Evolutionary conservation across 1,284 basidiomycete species (phyloP).

Genomic region (Apiotrichum gracile): DNA sequence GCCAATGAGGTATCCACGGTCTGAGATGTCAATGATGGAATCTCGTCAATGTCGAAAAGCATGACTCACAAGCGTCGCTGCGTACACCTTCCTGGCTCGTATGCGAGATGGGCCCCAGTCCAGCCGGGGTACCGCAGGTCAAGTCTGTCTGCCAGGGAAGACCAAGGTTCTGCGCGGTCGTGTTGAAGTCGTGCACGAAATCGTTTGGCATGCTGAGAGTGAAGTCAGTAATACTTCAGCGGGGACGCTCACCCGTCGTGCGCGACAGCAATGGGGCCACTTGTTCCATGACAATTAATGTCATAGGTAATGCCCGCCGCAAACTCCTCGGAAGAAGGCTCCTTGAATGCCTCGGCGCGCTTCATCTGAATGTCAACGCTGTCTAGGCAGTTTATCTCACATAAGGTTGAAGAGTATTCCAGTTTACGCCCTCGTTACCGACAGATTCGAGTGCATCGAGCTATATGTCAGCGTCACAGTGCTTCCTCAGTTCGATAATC

Average conservation of each 20-base stretch:
- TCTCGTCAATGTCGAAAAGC: no score
- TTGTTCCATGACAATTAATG: slow-evolving; percentile 18
- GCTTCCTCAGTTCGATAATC: neutral
- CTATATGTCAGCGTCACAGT: slow-evolving; percentile 2
- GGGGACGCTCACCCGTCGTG: neutral
- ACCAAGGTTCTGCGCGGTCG: slow-evolving; percentile 20
- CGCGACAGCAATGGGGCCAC: slow-evolving; percentile 25
- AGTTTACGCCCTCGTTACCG: slow-evolving; percentile 38
- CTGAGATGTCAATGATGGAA: neutral
- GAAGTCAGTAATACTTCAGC: neutral
- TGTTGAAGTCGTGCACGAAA: slow-evolving; percentile 28
- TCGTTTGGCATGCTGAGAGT: slow-evolving; percentile 12
- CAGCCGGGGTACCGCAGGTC: slow-evolving; percentile 36
- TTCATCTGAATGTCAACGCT: slow-evolving; percentile 25
- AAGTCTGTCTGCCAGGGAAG: slow-evolving; percentile 30
- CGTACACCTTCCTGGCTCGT: slow-evolving; percentile 22
- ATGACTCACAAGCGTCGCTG: slow-evolving; percentile 31
- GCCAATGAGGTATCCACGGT: slow-evolving; percentile 31
- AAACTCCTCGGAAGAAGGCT: slow-evolving; percentile 19
- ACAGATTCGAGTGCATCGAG: slow-evolving; percentile 33
- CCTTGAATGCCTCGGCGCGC: slow-evolving; percentile 25
- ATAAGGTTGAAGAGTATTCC: slow-evolving; percentile 28
- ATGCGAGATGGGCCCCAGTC: slow-evolving; percentile 29
- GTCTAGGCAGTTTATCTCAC: slow-evolving; percentile 8
- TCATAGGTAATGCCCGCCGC: slow-evolving; percentile 26